Base-by-base conservation (phyloP, 2,329 filamentous ascomycete species). In the Thermothelomyces thermophilus region DNA sequence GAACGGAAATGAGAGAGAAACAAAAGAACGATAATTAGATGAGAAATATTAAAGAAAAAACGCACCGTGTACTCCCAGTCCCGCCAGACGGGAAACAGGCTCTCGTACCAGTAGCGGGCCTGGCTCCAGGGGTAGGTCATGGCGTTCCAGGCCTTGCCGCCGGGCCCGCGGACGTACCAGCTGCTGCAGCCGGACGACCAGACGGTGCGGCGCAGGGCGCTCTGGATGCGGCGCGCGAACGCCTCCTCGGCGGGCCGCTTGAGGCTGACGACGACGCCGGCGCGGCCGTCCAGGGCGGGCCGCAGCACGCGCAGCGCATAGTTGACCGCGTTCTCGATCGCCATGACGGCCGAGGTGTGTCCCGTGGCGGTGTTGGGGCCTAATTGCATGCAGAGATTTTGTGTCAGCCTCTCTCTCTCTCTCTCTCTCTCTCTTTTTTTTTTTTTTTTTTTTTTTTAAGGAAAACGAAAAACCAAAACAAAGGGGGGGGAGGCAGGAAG, bases 351-450 rank as follows among this genome's bases (percentile, higher is more conserved):
- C 3, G 61, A 63, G 5, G 71, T 76, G 62, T 86, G 81, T 0
- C 82, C 82, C 0, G 81, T 84, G 0, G 69, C 71, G 0, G 79
- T 76, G 59, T 86, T 86, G 0, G 82, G 82, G 0, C 82, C 69
- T 69, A 16, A 2, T 30, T 34, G 8, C 28, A 31, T 13, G 28
- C 13, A 13, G 28, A 13, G 28, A 13, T 7, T 31, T 2, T 7
- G 14, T 7, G n/a, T n/a, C 2, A 17, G 17, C 4, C 28, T n/a
- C n/a, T n/a, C n/a, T n/a, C n/a, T n/a, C n/a, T n/a, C n/a, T n/a
- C n/a, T n/a, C n/a, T n/a, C n/a, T n/a, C n/a, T n/a, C n/a, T n/a
- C n/a, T n/a, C n/a, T n/a, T n/a, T n/a, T n/a, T n/a, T n/a, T n/a
- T n/a, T n/a, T n/a, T n/a, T n/a, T n/a, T n/a, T n/a, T n/a, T n/a